phyloP scores from a whole-genome alignment of 257 asterid genomes.

The Solanum sejunctum region DNA sequence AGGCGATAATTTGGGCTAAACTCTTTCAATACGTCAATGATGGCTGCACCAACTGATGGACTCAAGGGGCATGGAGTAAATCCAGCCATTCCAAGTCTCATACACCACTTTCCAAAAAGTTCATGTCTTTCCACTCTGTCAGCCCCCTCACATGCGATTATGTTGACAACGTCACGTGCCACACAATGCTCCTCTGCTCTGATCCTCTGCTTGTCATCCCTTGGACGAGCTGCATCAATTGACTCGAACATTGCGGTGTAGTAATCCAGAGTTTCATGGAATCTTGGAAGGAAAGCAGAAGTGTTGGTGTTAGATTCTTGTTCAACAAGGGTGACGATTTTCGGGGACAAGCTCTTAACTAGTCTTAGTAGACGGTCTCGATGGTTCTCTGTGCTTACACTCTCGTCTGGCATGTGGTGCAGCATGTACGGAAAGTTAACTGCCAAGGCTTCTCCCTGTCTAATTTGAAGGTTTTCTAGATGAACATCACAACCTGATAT shows the following conservation, averaged over 20 bases:
- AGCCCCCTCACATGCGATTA: constrained; percentile 72
- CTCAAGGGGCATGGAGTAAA: constrained; percentile 48
- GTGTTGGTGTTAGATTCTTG: constrained; percentile 91
- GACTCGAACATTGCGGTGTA: constrained; percentile 92
- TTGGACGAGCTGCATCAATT: constrained; percentile 50
- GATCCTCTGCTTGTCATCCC: constrained; percentile 61
- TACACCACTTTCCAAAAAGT: constrained; percentile 72
- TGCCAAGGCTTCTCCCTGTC: constrained; percentile 67
- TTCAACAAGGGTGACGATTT: constrained; percentile 68
- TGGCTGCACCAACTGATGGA: constrained; percentile 39
- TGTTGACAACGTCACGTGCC: constrained; percentile 75
- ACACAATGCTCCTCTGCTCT: constrained; percentile 79
- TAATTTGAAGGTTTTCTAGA: constrained; percentile 37
- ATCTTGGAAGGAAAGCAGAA: constrained; percentile 50
- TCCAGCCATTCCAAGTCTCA: constrained; percentile 69
- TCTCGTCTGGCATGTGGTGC: constrained; percentile 97
- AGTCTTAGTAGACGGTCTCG: constrained; percentile 68
- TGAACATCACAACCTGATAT: constrained; percentile 62
- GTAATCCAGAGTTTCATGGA: constrained; percentile 64
- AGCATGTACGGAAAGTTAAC: constrained; percentile 75
- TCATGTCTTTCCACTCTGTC: constrained; percentile 91
- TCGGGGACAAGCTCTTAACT: constrained; percentile 72
- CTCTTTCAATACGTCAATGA: constrained; percentile 43
- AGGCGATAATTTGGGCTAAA: constrained; percentile 45
- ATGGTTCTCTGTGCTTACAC: constrained; percentile 70